Evolutionary conservation across 1,139 yeast genomes (phyloP).

Genomic region (Scheffersomyces illinoinensis): DNA sequence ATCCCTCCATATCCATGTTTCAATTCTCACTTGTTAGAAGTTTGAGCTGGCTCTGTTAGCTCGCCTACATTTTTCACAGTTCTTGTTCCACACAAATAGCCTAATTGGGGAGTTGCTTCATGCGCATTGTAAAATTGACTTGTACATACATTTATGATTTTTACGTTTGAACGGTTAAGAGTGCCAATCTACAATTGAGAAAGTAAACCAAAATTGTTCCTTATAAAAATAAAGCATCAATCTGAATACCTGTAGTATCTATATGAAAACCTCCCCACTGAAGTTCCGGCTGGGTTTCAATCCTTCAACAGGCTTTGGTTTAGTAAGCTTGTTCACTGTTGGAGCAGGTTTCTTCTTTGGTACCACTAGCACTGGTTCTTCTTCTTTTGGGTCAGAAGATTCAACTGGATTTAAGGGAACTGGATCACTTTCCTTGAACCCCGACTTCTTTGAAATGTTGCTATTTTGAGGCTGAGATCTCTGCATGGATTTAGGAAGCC

Average conservation of each 20-base stretch:
- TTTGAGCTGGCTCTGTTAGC: not conserved
- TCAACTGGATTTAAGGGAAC: not conserved
- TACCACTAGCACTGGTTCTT: not conserved
- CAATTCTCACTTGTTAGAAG: not conserved
- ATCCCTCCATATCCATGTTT: not conserved
- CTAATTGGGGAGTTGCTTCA: not conserved
- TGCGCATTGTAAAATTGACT: not conserved
- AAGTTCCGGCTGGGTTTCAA: conserved; percentile 29
- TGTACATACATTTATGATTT: not conserved
- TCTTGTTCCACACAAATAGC: not conserved
- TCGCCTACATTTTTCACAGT: not conserved
- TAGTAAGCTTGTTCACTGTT: conserved; percentile 29
- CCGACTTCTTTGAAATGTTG: not conserved
- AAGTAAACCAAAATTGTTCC: not conserved
- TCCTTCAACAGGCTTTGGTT: conserved; percentile 28
- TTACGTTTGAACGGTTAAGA: not conserved
- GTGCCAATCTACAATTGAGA: too few species aligned
- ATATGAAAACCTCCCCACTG: conserved; percentile 36
- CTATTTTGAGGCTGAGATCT: not conserved
- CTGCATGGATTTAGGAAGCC: conserved; percentile 49
- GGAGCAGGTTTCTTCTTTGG: conserved; percentile 23
- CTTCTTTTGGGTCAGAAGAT: not conserved
- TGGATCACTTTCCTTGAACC: not conserved
- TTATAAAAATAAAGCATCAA: too few species aligned
- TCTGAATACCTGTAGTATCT: not conserved